Conservation (phyloP, 805 yeast species). For the Metschnikowia arizonensis region DNA sequence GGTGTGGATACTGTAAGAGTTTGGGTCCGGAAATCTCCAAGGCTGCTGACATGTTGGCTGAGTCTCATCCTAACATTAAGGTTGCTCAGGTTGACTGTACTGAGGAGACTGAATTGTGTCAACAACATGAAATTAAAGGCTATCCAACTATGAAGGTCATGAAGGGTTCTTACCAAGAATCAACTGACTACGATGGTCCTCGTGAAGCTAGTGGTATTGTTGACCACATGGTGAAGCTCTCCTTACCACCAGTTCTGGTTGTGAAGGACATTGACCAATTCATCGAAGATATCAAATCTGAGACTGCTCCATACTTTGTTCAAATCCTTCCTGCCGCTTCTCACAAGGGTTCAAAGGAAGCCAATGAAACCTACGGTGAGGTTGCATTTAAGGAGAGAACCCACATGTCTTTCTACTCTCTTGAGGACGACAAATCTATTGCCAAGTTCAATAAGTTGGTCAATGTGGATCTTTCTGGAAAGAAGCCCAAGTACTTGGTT, state of each 20-base stretch:
- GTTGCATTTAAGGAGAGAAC: slow-evolving; percentile 67
- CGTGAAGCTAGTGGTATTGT: slow-evolving; percentile 78
- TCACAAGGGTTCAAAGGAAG: slow-evolving; percentile 18
- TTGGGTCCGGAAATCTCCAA: slow-evolving; percentile 74
- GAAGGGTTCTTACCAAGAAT: slow-evolving; percentile 43
- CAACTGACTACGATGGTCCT: slow-evolving; percentile 75
- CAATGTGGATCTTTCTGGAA: slow-evolving; percentile 22
- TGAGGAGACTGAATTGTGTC: slow-evolving; percentile 68
- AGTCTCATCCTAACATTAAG: slow-evolving; percentile 51
- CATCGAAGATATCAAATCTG: slow-evolving; percentile 44
- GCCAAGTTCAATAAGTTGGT: slow-evolving; percentile 34
- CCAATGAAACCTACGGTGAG: slow-evolving; percentile 53
- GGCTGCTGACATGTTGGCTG: slow-evolving; percentile 64
- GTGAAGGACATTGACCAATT: slow-evolving; percentile 48
- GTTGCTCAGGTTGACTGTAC: slow-evolving; percentile 87
- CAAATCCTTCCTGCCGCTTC: slow-evolving; percentile 42
- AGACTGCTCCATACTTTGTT: slow-evolving; percentile 53
- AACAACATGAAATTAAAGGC: slow-evolving; percentile 64
- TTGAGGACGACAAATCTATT: slow-evolving; percentile 40
- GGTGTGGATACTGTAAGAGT: slow-evolving; percentile 96
- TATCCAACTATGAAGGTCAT: slow-evolving; percentile 82
- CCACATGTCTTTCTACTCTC: slow-evolving; percentile 55
- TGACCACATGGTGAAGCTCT: slow-evolving; percentile 72
- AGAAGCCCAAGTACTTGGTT: slow-evolving; percentile 40
- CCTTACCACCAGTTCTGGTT: slow-evolving; percentile 61